Evolutionary conservation across 2,329 filamentous ascomycete species (phyloP).

Genomic region (Phialophora macrospora): DNA sequence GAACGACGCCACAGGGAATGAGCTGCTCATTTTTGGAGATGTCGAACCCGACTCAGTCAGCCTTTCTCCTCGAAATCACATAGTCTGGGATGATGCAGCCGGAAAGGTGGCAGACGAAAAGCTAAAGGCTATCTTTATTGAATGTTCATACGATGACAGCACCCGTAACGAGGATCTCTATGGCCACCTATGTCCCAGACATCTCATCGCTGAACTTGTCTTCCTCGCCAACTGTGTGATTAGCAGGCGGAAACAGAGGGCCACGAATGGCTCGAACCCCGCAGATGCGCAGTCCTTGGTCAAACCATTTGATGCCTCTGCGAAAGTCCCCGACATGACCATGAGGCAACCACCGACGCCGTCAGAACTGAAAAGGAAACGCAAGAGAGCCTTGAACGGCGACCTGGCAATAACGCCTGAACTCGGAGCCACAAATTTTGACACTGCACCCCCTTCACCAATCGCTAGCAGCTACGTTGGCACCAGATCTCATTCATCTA

Average conservation of each 20-base stretch:
- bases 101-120: conserved; percentile 76
- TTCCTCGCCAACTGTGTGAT: conserved; percentile 71
- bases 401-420: conserved; percentile 35
- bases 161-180: conserved; percentile 79
- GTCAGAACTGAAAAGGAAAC: conserved; percentile 43
- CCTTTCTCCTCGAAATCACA: conserved; percentile 76
- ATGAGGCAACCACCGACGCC: conserved; percentile 35
- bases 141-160: conserved; percentile 89
- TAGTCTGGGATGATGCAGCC: conserved; percentile 86
- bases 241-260: conserved; percentile 49
- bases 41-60: conserved; percentile 91
- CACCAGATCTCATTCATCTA: conserved; percentile 19
- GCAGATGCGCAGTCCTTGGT: conserved; percentile 3
- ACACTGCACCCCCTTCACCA: conserved; percentile 22
- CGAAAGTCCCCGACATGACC: conserved; percentile 21
- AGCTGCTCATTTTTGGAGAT: conserved; percentile 93
- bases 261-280: conserved; percentile 7
- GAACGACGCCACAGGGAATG: conserved; percentile 69
- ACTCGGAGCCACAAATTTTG: conserved; percentile 23
- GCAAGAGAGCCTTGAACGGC: conserved; percentile 46
- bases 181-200: conserved; percentile 84
- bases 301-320: conserved; percentile 4
- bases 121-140: conserved; percentile 85
- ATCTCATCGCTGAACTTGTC: conserved; percentile 77
- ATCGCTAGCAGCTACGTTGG: conserved; percentile 29